Evolutionary conservation across 257 asterid genomes (phyloP), one percentile per base, ranked within the genome.

Genomic region (Nicotiana attenuata): DNA sequence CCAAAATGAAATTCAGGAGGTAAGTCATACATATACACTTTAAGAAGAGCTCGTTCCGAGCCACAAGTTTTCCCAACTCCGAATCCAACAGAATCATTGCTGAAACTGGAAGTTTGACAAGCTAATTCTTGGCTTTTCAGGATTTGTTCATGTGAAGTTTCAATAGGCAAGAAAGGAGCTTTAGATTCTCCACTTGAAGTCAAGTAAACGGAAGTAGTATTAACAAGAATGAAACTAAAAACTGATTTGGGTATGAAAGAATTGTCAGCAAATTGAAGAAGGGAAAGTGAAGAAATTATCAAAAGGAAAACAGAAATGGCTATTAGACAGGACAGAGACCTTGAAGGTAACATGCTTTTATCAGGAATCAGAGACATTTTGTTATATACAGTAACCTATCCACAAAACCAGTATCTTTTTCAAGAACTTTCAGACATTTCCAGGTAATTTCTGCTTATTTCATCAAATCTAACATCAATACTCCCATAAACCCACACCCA

Each of bases 1-100:
- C 98, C 95, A 47, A 94, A 94, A 88, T 94, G 98, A 85, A 91
- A 94, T 19, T 89, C 90, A 8, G 91, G 91, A 22, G 95, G 92
- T 85, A 94, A 76, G 68, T 94, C 96, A 56, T 94, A 92, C 97
- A 92, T 94, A 59, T 88, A 94, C 0, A 92, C 97, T 83, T 47
- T 89, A 29, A 94, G 90, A 78, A 84, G 89, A 79, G 94, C 95
- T 77, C 28, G 80, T 10, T 38, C 80, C 53, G 81, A 82, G 83
- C 90, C 88, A 82, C 96, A 93, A 55, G 60, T 65, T 79, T 15
- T 78, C 69, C 59, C 45, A 22, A 75, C 81, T 28, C 81, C 85
- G 26, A 75, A 77, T 57, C 84, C 84, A 53, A 78, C 85, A 15
- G 28, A 55, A 11, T 55, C 53, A 47, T 55, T 57, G 1, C 35